Conservation (phyloP, 805 yeast genomes). For the Candida saitoana region DNA sequence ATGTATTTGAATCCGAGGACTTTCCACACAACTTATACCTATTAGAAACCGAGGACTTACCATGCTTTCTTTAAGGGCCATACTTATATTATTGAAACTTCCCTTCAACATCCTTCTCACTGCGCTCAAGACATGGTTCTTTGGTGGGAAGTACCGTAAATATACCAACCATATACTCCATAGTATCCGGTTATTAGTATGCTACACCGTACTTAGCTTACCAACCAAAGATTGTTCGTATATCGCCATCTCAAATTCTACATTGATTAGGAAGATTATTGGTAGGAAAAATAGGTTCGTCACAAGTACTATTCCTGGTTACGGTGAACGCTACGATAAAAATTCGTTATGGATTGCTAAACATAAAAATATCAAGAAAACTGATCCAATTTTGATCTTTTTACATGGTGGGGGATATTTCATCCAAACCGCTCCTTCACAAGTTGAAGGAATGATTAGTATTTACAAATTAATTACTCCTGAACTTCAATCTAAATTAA, state of each 20-base stretch:
- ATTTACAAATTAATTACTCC: conserved; percentile 26
- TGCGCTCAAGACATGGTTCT: conserved; percentile 10
- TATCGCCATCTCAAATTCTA: conserved; percentile 8
- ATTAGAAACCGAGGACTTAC: no score
- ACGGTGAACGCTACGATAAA: conserved; percentile 28
- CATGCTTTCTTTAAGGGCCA: conserved; percentile 8
- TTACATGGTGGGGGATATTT: conserved; percentile 41
- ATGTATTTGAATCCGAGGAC: no score
- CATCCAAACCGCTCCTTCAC: conserved; percentile 27
- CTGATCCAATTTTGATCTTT: conserved; percentile 31
- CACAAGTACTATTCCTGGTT: conserved; percentile 20
- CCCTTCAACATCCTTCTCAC: conserved; percentile 14
- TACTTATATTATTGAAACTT: conserved; percentile 8
- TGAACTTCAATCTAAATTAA: conserved; percentile 12
- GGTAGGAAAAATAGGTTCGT: conserved; percentile 1
- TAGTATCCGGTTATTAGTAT: conserved; percentile 13
- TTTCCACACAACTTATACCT: no score
- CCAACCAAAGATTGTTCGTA: conserved; percentile 12
- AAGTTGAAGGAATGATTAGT: conserved; percentile 26
- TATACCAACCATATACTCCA: conserved; percentile 9
- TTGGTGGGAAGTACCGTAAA: conserved; percentile 16
- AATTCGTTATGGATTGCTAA: conserved; percentile 33
- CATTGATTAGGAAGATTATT: conserved; percentile 12
- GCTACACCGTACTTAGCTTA: conserved; percentile 12
- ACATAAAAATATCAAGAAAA: conserved; percentile 18